phyloP scores from a whole-genome alignment of 2,329 filamentous ascomycete genomes.

The Chaetomium sp. region DNA sequence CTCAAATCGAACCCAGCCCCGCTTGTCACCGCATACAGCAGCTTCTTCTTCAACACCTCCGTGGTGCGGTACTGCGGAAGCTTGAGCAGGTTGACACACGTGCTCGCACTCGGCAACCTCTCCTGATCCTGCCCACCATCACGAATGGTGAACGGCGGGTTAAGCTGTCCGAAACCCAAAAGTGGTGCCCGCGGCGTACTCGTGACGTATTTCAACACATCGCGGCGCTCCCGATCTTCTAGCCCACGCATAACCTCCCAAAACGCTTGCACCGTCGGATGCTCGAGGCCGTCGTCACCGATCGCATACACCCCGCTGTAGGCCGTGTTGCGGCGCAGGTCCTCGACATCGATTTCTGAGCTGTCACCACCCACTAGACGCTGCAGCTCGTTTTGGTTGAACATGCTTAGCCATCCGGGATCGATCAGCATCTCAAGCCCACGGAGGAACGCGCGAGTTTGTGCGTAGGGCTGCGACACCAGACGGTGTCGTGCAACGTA shows the following conservation, averaged over 20 bases:
- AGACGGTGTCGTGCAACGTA: conserved; percentile 85
- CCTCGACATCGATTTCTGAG: conserved; percentile 77
- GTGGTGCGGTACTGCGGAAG: conserved; percentile 72
- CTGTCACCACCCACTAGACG: conserved; percentile 86
- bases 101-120: conserved; percentile 85
- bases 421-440: conserved; percentile 85
- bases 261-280: conserved; percentile 78
- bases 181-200: conserved; percentile 86
- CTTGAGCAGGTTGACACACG: conserved; percentile 92
- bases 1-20: conserved; percentile 89
- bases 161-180: conserved; percentile 79
- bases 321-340: conserved; percentile 73
- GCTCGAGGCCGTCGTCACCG: conserved; percentile 82
- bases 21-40: conserved; percentile 83
- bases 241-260: conserved; percentile 82
- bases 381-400: conserved; percentile 92
- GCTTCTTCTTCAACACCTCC: conserved; percentile 63
- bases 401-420: conserved; percentile 93
- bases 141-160: conserved; percentile 81
- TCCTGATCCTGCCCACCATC: conserved; percentile 72
- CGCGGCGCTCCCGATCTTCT: conserved; percentile 68
- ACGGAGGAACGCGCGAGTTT: conserved; percentile 80
- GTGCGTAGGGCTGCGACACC: conserved; percentile 68
- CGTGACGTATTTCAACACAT: conserved; percentile 92
- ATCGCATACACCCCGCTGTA: conserved; percentile 86